Percentiles rank a stretch among this genome's conserved stretches.
phyloP scores from a whole-genome alignment of 345 rosid species.

The Eucalyptus albens region DNA sequence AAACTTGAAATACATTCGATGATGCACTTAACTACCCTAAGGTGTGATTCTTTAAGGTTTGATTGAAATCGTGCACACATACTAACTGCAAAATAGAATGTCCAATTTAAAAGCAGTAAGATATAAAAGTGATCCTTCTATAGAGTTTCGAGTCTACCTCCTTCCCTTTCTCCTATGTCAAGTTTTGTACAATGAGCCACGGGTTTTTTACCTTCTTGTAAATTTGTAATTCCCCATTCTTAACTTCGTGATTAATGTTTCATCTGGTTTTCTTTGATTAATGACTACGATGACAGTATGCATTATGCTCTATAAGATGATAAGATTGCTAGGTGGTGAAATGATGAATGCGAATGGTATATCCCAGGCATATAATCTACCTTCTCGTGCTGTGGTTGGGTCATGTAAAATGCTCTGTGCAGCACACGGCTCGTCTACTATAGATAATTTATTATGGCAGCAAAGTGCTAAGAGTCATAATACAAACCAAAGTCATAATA shows the following conservation, averaged over 20 bases:
- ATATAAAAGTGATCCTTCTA: background rate
- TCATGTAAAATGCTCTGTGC: fast-evolving
- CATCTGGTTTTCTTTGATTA: background rate
- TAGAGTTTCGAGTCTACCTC: background rate
- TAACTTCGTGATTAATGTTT: too few relatives aligned
- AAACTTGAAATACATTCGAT: background rate
- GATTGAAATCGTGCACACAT: background rate
- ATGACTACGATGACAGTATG: background rate
- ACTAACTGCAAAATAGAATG: background rate
- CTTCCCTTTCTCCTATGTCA: background rate
- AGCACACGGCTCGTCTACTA: background rate
- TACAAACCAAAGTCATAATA: background rate
- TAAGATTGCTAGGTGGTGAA: background rate
- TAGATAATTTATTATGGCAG: background rate
- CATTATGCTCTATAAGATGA: background rate
- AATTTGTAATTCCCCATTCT: background rate
- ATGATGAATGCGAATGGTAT: background rate
- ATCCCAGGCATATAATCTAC: background rate
- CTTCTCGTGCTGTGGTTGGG: background rate
- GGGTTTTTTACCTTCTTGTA: background rate
- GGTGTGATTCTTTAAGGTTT: background rate
- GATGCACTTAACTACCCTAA: background rate
- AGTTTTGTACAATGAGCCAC: background rate
- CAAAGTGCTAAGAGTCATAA: background rate
- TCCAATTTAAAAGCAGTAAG: background rate